These are phyloP conservation scores for Cornus suecica DNA, from an alignment of 148 eudicot genomes.

Conservation along the genomic window DNA sequence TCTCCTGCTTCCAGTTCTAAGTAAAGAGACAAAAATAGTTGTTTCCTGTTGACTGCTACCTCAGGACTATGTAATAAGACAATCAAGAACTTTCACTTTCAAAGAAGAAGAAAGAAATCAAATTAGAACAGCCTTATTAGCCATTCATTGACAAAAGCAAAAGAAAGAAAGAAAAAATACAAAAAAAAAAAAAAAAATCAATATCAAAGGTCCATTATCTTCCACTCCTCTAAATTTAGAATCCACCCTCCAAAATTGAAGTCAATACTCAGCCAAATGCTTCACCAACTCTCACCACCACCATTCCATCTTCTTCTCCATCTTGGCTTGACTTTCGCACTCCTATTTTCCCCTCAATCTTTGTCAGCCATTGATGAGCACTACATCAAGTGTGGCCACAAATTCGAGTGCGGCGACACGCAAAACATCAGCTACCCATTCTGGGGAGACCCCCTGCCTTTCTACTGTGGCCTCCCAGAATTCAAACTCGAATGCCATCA, in stretches of 20 bases:
- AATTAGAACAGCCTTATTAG: too few species aligned
- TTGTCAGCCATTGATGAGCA: not conserved
- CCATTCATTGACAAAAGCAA: too few species aligned
- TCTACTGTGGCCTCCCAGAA: not conserved
- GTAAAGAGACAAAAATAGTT: too few species aligned
- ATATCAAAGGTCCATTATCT: too few species aligned
- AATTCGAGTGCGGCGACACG: not conserved
- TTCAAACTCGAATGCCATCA: not conserved
- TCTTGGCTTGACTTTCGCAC: not conserved
- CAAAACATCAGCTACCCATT: not conserved
- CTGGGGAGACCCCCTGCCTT: slow-evolving; percentile 1
- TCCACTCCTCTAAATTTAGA: not conserved
- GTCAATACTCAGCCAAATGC: not conserved
- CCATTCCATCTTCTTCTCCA: not conserved
- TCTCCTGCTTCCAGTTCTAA: too few species aligned
- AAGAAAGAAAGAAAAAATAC: too few species aligned
- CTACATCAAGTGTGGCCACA: not conserved
- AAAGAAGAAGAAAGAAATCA: too few species aligned
- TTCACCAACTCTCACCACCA: not conserved
- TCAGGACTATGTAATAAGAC: too few species aligned
- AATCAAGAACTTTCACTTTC: too few species aligned
- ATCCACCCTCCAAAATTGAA: not conserved
- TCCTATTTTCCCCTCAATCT: not conserved
- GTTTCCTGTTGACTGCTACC: too few species aligned
- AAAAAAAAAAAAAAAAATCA: too few species aligned